Conservation (phyloP, 2,329 filamentous ascomycete genomes). For the Colletotrichum limetticola region DNA sequence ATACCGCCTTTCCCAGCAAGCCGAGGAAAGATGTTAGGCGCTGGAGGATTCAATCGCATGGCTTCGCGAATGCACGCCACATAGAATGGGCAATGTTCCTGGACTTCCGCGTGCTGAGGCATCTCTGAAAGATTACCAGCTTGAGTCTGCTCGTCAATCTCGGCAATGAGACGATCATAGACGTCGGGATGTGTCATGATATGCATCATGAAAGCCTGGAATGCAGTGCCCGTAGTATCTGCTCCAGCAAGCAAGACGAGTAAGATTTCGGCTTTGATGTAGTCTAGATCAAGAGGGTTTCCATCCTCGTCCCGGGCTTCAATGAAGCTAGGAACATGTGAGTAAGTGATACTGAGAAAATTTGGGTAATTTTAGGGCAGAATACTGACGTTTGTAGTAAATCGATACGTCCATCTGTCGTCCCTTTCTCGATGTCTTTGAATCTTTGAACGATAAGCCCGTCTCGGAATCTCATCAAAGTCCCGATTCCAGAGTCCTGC, state of each 20-base stretch:
- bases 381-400: constrained; percentile 59
- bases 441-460: constrained; percentile 59
- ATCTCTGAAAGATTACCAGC: constrained; percentile 45
- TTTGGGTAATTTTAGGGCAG: no score
- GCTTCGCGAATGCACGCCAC: constrained; percentile 61
- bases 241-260: constrained; percentile 62
- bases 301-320: constrained; percentile 56
- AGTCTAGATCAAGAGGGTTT: constrained; percentile 58
- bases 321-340: constrained; percentile 46
- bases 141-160: constrained; percentile 53
- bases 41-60: constrained; percentile 60
- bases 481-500: constrained; percentile 64
- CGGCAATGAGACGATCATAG: constrained; percentile 57
- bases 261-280: constrained; percentile 64
- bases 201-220: constrained; percentile 58
- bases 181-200: constrained; percentile 50
- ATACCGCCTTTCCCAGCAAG: constrained; percentile 46
- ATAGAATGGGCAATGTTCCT: constrained; percentile 56
- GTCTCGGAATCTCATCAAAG: constrained; percentile 68
- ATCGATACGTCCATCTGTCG: constrained; percentile 56
- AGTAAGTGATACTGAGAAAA: no score
- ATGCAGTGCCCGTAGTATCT: constrained; percentile 62
- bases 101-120: constrained; percentile 55
- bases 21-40: constrained; percentile 61
- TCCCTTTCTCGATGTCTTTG: constrained; percentile 57